Base-by-base conservation (phyloP, 1,284 basidiomycete genomes). In the Cryptococcus sp. region DNA sequence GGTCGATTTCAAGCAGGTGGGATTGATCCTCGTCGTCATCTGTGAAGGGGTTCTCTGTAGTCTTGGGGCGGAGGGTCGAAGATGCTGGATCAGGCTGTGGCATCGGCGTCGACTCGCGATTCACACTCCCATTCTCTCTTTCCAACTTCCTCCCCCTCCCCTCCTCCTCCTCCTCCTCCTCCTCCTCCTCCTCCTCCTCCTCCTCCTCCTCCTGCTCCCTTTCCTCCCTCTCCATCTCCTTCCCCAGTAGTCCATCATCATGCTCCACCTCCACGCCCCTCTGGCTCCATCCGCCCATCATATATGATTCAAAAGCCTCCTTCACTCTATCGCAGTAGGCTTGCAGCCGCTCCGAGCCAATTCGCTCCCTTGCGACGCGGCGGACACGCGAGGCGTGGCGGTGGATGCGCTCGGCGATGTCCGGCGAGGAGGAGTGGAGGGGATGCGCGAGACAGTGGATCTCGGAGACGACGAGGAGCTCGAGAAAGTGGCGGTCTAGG, bases 291-390 rank as follows among this genome's bases (percentile, higher is more conserved):
- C 63, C 66, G 42, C 66, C 62, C 33, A 61, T 55, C 55, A 75
- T 62, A 57, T 75, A 75, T 35, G 71, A 69, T 23, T 72, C 67
- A 50, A 75, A 75, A 37, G 73, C 73, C 52, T 75, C 73, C 55
- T 66, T 69, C 15, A 75, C 73, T 21, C 73, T 44, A 37, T 72
- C 73, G 50, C 71, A 69, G 54, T 75, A 75, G 15, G 73, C 73
- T n/a, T 68, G 64, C n/a, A 75, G 59, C n/a, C 73, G 50, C 50
- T 75, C 73, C 11, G 65, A 53, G 5, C 73, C 73, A 24, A 75
- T 75, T 12, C 73, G 58, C n/a, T 70, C 68, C 38, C 69, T 69
- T 3, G 73, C 73, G 3, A 75, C 71, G 35, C 73, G 64, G 13
- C 73, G 63, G 16, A 75, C 72, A 24, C 72, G 69, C 5, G 61